A percentile compares a stretch with the other conserved stretches of the same genome.
phyloP scores from a whole-genome alignment of 768 basidiomycete species.

The Mycena maculata region DNA sequence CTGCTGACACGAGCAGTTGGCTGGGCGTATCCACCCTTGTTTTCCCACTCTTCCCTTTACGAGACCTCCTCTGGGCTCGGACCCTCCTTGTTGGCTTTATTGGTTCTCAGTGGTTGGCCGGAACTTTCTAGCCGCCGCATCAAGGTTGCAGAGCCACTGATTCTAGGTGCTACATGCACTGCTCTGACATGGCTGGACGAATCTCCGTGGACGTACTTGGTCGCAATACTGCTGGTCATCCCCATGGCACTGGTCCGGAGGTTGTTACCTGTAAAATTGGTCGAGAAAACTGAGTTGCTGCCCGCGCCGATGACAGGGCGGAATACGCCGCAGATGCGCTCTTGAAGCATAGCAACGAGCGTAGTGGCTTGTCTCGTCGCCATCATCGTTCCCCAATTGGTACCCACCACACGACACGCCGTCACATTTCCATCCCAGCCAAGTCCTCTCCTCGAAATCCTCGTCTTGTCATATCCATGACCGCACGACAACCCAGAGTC shows the following conservation, averaged over 20 bases:
- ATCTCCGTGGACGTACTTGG: conserved; percentile 54
- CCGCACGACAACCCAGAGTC: conserved; percentile 44
- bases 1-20: conserved; percentile 45
- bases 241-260: conserved; percentile 34
- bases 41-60: conserved; percentile 54
- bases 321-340: neutral
- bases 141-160: conserved; percentile 28
- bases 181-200: conserved; percentile 44
- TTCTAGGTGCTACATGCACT: conserved; percentile 26
- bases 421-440: conserved; percentile 34
- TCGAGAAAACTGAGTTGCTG: conserved; percentile 23
- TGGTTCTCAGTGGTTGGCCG: conserved; percentile 32
- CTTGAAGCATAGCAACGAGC: conserved; percentile 27
- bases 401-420: conserved; percentile 29
- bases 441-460: conserved; percentile 51
- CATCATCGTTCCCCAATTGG: conserved; percentile 5
- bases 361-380: conserved; percentile 34
- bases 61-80: conserved; percentile 53
- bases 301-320: neutral
- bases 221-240: conserved; percentile 41
- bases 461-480: conserved; percentile 54
- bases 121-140: conserved; percentile 13
- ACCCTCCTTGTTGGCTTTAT: conserved; percentile 42
- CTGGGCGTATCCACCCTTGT: conserved; percentile 52
- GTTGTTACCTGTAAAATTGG: conserved; percentile 14